phyloP scores from a whole-genome alignment of 208 protist genomes.

The Porcisia hertigi region DNA sequence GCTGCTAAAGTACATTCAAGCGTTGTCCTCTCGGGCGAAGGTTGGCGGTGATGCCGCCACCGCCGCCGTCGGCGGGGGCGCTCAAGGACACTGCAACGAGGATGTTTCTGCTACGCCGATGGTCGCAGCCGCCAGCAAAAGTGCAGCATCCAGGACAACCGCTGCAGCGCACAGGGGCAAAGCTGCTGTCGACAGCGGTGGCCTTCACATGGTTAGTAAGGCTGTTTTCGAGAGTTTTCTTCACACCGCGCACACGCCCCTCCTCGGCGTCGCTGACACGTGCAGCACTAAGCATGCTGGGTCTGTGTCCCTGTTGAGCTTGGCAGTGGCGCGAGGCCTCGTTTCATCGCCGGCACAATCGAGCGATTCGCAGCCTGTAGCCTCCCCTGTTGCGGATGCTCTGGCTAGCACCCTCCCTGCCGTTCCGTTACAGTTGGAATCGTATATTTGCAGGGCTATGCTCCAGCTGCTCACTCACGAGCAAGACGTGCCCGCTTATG shows the following conservation, averaged over 20 bases:
- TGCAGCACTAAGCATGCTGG: neutral
- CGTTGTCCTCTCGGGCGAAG: slow-evolving; percentile 1
- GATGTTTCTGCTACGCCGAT: neutral
- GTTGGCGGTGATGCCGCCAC: neutral
- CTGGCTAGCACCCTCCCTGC: slow-evolving; percentile 12
- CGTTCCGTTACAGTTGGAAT: slow-evolving; percentile 61
- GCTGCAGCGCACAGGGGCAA: slow-evolving; percentile 1
- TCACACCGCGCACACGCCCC: neutral
- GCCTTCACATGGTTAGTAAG: slow-evolving; percentile 6
- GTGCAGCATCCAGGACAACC: neutral
- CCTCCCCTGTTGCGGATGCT: neutral
- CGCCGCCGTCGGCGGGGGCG: neutral
- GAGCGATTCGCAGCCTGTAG: neutral
- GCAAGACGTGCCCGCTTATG: slow-evolving; percentile 49
- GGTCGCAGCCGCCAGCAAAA: neutral
- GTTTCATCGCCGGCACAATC: slow-evolving; percentile 1
- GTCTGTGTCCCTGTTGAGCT: slow-evolving; percentile 3
- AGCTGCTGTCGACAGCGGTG: neutral
- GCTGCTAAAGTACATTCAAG: slow-evolving; percentile 5
- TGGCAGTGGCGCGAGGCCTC: slow-evolving; percentile 16
- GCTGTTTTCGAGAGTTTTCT: slow-evolving; percentile 7
- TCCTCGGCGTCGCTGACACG: neutral
- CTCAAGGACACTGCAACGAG: neutral
- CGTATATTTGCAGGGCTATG: slow-evolving; percentile 52
- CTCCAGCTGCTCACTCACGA: slow-evolving; percentile 55